A percentile compares a stretch with the other conserved stretches of the same genome.
Evolutionary conservation across 768 basidiomycete species (phyloP).

Genomic region (Antrodiella citrinella): DNA sequence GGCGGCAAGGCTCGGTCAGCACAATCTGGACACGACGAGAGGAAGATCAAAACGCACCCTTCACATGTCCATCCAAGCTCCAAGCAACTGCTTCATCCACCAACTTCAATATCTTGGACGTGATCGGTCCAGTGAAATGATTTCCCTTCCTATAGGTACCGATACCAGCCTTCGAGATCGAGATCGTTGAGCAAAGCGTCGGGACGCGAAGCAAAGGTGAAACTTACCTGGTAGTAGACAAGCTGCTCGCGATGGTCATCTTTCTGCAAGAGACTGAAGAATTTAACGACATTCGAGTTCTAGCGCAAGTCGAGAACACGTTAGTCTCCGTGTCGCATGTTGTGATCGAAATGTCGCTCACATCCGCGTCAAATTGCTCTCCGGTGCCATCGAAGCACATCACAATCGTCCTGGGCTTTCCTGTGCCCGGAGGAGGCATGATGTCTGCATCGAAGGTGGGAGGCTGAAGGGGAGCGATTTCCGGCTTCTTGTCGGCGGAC

Average conservation of each 20-base stretch:
- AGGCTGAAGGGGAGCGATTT: not conserved
- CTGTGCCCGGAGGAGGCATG: not conserved
- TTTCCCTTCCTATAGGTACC: constrained; percentile 42
- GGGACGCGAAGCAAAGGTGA: not conserved
- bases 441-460: not conserved
- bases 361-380: constrained; percentile 5
- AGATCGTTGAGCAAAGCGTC: not conserved
- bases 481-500: no score
- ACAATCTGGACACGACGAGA: not conserved
- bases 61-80: constrained; percentile 46
- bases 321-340: no score
- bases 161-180: constrained; percentile 36
- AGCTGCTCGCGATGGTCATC: constrained; percentile 40
- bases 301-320: constrained; percentile 1
- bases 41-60: constrained; percentile 13
- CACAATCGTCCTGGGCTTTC: constrained; percentile 1
- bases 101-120: constrained; percentile 34
- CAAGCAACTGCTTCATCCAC: constrained; percentile 40
- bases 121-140: constrained; percentile 33
- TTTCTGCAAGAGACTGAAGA: constrained; percentile 41
- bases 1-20: no score
- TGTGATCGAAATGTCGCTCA: not conserved
- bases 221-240: constrained; percentile 46
- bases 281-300: constrained; percentile 38
- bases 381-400: constrained; percentile 7